These are phyloP conservation scores for Silene uniflora DNA, from an alignment of 148 eudicot genomes.

Conservation along the genomic window DNA sequence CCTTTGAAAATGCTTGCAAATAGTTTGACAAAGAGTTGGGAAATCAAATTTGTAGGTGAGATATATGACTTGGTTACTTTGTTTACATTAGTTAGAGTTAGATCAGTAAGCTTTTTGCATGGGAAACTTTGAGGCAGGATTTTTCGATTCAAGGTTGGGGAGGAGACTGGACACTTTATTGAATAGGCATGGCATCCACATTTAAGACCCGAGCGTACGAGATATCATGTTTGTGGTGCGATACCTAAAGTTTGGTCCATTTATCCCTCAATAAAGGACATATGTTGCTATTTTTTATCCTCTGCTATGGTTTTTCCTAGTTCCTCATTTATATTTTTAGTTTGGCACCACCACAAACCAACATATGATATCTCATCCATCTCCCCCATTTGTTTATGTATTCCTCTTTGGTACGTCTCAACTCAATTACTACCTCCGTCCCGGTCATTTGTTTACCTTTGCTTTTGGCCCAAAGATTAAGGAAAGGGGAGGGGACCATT, in stretches of 20 bases:
- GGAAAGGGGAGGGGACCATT: too few relatives aligned
- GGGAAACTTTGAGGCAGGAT: not conserved
- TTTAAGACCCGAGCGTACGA: not conserved
- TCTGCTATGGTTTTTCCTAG: not conserved
- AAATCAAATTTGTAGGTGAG: not conserved
- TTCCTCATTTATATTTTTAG: not conserved
- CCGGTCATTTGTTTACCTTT: too few relatives aligned
- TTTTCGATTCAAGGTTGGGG: too few relatives aligned
- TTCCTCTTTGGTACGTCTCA: not conserved
- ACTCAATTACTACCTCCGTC: too few relatives aligned
- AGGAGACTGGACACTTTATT: not conserved
- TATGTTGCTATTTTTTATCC: not conserved
- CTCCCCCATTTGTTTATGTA: not conserved
- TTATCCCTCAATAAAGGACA: not conserved
- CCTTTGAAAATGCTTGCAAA: not conserved
- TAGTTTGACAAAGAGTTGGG: not conserved
- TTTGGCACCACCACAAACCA: not conserved
- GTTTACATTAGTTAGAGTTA: not conserved
- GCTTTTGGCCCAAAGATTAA: too few relatives aligned
- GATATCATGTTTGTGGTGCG: too few relatives aligned
- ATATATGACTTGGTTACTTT: not conserved
- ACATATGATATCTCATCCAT: not conserved
- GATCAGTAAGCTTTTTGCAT: not conserved
- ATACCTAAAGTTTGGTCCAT: not conserved
- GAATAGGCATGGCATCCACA: not conserved